A percentile compares a stretch with the other conserved stretches of the same genome.
phyloP scores from a whole-genome alignment of 345 rosid species.

The Citropsis articulata region DNA sequence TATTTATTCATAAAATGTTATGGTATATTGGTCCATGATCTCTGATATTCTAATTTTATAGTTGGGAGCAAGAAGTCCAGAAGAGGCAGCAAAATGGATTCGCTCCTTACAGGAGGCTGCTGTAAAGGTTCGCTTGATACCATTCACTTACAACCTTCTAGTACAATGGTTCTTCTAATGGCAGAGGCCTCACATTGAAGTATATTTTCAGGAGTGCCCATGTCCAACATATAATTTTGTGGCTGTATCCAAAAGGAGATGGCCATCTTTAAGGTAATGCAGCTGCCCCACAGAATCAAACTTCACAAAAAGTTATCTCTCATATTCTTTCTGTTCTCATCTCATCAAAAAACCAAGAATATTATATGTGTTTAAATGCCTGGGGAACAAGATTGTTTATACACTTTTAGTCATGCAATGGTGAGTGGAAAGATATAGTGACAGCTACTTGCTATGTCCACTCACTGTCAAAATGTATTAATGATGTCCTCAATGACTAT shows the following conservation, averaged over 20 bases:
- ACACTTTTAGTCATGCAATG: no score
- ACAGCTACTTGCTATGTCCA: no score
- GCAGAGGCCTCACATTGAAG: conserved; percentile 15
- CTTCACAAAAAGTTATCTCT: background rate
- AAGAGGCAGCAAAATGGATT: conserved; percentile 94
- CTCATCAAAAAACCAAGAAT: background rate
- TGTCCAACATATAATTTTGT: conserved; percentile 46
- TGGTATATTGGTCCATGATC: background rate
- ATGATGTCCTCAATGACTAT: background rate
- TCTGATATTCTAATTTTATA: conserved; percentile 20
- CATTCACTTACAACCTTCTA: background rate
- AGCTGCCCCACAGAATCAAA: background rate
- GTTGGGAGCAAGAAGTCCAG: conserved; percentile 95
- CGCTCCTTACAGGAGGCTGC: conserved; percentile 61
- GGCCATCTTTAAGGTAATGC: conserved; percentile 48
- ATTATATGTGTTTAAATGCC: background rate
- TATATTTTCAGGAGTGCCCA: conserved; percentile 45
- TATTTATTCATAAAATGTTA: background rate
- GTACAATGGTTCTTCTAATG: background rate
- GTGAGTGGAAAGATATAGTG: no score
- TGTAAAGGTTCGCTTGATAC: conserved; percentile 66
- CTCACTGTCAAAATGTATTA: background rate
- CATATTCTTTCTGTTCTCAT: background rate
- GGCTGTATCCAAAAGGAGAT: conserved; percentile 49
- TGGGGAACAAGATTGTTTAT: background rate